Evolutionary conservation across 371 early-diverging fungal genomes (phyloP).

Genomic region (Syncephalastrum monosporum): DNA sequence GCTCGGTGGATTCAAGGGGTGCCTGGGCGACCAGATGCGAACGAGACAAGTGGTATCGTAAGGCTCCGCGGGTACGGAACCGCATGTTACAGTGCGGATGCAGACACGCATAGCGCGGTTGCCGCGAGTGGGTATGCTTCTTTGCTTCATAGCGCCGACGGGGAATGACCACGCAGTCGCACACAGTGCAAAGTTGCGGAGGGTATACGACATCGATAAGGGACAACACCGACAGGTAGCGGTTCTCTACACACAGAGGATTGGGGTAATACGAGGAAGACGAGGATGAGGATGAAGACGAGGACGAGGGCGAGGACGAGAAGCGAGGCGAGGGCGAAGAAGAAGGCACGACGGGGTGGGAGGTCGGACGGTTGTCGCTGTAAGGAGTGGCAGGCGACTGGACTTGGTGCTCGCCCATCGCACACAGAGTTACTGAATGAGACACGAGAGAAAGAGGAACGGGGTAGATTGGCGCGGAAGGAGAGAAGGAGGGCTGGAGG

Average conservation of each 20-base stretch:
- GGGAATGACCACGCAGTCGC: constrained; percentile 9
- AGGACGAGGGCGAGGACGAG: background rate
- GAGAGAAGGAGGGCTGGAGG: background rate
- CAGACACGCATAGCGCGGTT: constrained; percentile 15
- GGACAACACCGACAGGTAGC: constrained; percentile 16
- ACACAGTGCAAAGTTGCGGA: constrained; percentile 14
- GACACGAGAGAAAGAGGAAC: no score
- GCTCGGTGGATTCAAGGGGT: constrained; percentile 1
- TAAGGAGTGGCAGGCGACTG: background rate
- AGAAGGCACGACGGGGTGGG: background rate
- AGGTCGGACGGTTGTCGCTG: background rate
- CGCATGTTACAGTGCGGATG: constrained; percentile 21
- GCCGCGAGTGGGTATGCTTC: background rate
- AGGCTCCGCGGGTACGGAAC: constrained; percentile 16
- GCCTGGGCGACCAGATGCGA: constrained; percentile 21
- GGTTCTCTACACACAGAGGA: constrained; percentile 19
- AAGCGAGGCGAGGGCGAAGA: background rate
- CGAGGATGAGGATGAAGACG: background rate
- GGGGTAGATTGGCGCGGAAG: background rate
- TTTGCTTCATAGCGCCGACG: no score
- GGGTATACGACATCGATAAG: constrained; percentile 22
- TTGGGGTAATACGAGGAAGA: constrained; percentile 14
- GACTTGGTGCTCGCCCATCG: background rate
- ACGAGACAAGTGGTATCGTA: constrained; percentile 18
- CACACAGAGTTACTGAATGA: background rate